Conservation (phyloP, 2,329 filamentous ascomycete species). For the Alternaria sp. region DNA sequence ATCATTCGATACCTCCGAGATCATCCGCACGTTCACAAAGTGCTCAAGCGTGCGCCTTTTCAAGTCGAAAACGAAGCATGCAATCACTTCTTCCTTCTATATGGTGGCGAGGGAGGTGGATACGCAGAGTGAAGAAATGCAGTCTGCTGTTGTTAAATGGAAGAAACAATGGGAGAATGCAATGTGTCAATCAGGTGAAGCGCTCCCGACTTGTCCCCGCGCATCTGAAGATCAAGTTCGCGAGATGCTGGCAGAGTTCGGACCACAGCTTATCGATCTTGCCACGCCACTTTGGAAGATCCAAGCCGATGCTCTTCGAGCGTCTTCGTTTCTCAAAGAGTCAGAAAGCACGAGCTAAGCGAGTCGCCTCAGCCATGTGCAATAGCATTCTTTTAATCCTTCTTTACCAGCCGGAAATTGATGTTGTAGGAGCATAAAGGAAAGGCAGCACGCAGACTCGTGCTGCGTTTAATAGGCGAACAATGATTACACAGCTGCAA, state of each 20-base stretch:
- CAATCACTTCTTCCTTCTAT: conserved; percentile 60
- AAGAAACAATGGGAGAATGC: neutral
- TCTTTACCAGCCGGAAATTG: too few relatives aligned
- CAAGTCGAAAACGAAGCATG: conserved; percentile 56
- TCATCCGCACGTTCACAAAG: conserved; percentile 45
- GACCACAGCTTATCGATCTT: conserved; percentile 20
- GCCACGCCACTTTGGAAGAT: conserved; percentile 20
- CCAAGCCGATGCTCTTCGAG: conserved; percentile 4
- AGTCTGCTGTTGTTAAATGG: neutral
- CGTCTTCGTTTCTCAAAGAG: too few relatives aligned
- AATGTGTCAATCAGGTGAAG: neutral
- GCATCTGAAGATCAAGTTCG: conserved; percentile 9
- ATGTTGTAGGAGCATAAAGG: too few relatives aligned
- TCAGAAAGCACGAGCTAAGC: too few relatives aligned
- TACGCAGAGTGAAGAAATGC: neutral
- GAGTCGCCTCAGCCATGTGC: too few relatives aligned
- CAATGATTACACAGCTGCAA: too few relatives aligned
- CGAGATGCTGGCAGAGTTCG: conserved; percentile 22
- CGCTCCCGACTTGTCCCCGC: neutral
- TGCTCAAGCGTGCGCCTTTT: conserved; percentile 56
- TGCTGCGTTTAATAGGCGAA: too few relatives aligned
- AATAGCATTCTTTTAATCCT: too few relatives aligned
- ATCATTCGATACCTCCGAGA: conserved; percentile 50
- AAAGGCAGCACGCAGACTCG: too few relatives aligned
- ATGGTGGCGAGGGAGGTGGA: conserved; percentile 57